These are phyloP conservation scores for Crithidia bombi DNA, from an alignment of 208 protist genomes.

Conservation along the genomic window DNA sequence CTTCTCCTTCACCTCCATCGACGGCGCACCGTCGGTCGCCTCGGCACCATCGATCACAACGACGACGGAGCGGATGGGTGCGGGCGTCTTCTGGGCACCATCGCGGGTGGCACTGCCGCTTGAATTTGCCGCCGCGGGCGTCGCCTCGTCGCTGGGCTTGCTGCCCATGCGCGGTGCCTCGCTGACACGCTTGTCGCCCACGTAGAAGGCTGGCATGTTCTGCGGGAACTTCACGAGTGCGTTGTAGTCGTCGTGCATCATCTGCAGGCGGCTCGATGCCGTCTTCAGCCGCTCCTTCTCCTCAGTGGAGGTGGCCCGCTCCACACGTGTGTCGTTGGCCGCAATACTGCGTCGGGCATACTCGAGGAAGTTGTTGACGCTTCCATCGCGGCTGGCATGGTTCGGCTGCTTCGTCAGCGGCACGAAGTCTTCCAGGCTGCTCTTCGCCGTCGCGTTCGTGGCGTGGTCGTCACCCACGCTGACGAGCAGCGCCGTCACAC, in stretches of 20 bases:
- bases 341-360: conserved; percentile 43
- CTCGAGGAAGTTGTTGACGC: conserved; percentile 52
- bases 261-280: conserved; percentile 24
- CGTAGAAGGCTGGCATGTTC: conserved; percentile 31
- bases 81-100: neutral
- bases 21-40: neutral
- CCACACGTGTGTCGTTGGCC: conserved; percentile 29
- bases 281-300: conserved; percentile 29
- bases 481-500: conserved; percentile 47
- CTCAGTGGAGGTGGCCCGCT: conserved; percentile 15
- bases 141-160: conserved; percentile 17
- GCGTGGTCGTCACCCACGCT: conserved; percentile 36
- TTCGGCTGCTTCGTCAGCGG: conserved; percentile 52
- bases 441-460: conserved; percentile 22
- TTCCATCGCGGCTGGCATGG: conserved; percentile 47
- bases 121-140: neutral
- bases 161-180: conserved; percentile 19
- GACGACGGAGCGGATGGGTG: conserved; percentile 28
- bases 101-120: conserved; percentile 1
- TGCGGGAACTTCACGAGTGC: conserved; percentile 21
- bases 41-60: conserved; percentile 17
- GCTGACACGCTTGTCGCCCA: conserved; percentile 32
- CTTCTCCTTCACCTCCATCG: conserved; percentile 25
- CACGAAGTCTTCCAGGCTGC: conserved; percentile 30
- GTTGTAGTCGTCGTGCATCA: conserved; percentile 45